These are phyloP conservation scores for Ustilago loliicola DNA, from an alignment of 1,284 basidiomycete genomes.

Conservation along the genomic window DNA sequence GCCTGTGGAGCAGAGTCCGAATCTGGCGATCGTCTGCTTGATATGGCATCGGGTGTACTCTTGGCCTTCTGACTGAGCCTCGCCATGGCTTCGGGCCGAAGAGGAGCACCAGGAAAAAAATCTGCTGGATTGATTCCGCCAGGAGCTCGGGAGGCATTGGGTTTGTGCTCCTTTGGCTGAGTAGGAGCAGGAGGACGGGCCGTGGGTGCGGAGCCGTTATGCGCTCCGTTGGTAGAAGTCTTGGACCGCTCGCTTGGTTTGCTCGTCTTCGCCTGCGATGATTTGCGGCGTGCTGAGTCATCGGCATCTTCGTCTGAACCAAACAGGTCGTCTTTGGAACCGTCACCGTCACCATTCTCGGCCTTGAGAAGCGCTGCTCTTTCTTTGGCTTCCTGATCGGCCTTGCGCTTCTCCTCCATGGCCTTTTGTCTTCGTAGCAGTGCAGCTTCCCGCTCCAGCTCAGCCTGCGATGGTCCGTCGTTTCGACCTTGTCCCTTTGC, in stretches of 20 bases:
- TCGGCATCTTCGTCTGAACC: constrained; percentile 32
- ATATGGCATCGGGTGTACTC: neutral
- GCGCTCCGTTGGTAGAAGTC: neutral
- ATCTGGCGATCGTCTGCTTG: constrained; percentile 24
- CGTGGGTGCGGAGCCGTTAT: neutral
- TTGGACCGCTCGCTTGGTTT: neutral
- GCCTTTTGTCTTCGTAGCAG: constrained; percentile 46
- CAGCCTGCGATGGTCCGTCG: constrained; percentile 24
- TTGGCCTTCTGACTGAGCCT: constrained; percentile 36
- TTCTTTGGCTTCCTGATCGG: constrained; percentile 34
- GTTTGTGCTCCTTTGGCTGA: constrained; percentile 19
- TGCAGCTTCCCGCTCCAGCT: constrained; percentile 45
- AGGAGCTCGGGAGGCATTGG: constrained; percentile 17
- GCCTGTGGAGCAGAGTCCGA: constrained; percentile 11
- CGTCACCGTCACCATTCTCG: constrained; percentile 11
- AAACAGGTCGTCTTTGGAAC: constrained; percentile 37
- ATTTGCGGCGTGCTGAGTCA: neutral
- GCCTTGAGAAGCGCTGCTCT: constrained; percentile 21
- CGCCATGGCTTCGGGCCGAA: constrained; percentile 37
- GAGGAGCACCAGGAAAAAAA: constrained; percentile 54
- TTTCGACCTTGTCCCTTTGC: constrained; percentile 19
- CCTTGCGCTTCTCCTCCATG: constrained; percentile 49
- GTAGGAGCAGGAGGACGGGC: constrained; percentile 8
- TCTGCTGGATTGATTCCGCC: constrained; percentile 56
- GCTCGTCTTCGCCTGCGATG: constrained; percentile 6